Conservation (phyloP, 495 filamentous ascomycete genomes). For the Saxophila tyrrhenica region DNA sequence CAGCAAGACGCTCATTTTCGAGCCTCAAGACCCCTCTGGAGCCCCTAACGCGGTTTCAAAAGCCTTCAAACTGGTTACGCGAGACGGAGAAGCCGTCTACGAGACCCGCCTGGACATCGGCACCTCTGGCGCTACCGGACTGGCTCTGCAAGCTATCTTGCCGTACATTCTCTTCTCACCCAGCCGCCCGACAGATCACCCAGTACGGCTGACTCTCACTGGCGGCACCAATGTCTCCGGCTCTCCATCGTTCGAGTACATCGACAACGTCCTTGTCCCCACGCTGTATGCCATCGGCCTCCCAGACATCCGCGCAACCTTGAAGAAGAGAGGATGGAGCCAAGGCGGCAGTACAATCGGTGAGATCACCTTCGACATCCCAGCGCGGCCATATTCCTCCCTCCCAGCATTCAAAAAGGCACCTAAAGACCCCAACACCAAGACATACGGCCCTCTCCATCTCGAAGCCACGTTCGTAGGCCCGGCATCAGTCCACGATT, state of each 20-base stretch:
- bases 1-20: slow-evolving; percentile 32
- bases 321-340: slow-evolving; percentile 58
- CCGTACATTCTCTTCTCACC: slow-evolving; percentile 60
- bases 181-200: slow-evolving; percentile 4
- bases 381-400: slow-evolving; percentile 33
- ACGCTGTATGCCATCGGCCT: slow-evolving; percentile 54
- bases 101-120: slow-evolving; percentile 12
- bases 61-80: not conserved
- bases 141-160: slow-evolving; percentile 75
- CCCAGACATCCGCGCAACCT: slow-evolving; percentile 40
- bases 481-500: slow-evolving; percentile 28
- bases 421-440: slow-evolving; percentile 6
- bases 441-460: slow-evolving; percentile 17
- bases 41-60: not conserved
- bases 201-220: slow-evolving; percentile 44
- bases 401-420: slow-evolving; percentile 39
- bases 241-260: slow-evolving; percentile 66
- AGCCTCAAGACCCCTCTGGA: slow-evolving; percentile 1
- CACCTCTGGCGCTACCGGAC: slow-evolving; percentile 39
- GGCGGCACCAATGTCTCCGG: slow-evolving; percentile 70
- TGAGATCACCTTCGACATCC: slow-evolving; percentile 45
- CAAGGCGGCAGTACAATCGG: slow-evolving; percentile 45
- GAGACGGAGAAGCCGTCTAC: not conserved
- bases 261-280: slow-evolving; percentile 63
- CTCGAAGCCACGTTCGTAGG: slow-evolving; percentile 53